Percentiles rank a stretch among this genome's conserved stretches.
Conservation (phyloP, 2,329 filamentous ascomycete genomes). For the Pseudodiploospora longispora region DNA sequence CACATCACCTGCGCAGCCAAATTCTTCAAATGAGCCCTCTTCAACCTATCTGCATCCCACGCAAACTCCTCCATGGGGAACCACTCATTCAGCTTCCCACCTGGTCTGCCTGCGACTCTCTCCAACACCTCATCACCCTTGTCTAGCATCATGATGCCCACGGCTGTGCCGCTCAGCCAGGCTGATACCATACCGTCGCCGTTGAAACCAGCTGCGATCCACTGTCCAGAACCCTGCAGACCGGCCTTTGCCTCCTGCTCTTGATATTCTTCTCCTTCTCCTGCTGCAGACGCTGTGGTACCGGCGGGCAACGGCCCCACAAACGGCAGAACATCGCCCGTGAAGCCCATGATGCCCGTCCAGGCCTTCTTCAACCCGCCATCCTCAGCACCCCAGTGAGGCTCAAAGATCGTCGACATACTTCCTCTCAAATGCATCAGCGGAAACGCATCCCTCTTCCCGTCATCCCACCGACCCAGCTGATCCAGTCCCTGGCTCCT, state of each 20-base stretch:
- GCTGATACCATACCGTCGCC: conserved; percentile 48
- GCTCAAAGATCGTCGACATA: conserved; percentile 34
- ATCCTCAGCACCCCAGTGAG: conserved; percentile 23
- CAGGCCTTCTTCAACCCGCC: conserved; percentile 32
- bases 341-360: conserved; percentile 41
- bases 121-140: conserved; percentile 23
- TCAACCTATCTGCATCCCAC: conserved; percentile 25
- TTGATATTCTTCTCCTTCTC: conserved; percentile 11
- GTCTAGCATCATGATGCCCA: conserved; percentile 38
- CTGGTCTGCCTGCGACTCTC: conserved; percentile 25
- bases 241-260: not conserved
- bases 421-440: conserved; percentile 32
- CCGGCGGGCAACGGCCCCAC: conserved; percentile 34
- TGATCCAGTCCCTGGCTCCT: conserved; percentile 34
- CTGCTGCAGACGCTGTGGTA: not conserved
- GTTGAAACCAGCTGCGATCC: conserved; percentile 43
- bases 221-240: conserved; percentile 29
- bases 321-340: conserved; percentile 40
- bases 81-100: conserved; percentile 30
- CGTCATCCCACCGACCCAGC: conserved; percentile 41
- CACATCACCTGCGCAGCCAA: conserved; percentile 16
- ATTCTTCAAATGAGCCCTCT: conserved; percentile 27
- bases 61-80: conserved; percentile 29
- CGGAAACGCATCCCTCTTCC: conserved; percentile 28
- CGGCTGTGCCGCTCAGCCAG: conserved; percentile 41